Conservation (phyloP, 495 filamentous ascomycete species). For the Neurospora sp. region DNA sequence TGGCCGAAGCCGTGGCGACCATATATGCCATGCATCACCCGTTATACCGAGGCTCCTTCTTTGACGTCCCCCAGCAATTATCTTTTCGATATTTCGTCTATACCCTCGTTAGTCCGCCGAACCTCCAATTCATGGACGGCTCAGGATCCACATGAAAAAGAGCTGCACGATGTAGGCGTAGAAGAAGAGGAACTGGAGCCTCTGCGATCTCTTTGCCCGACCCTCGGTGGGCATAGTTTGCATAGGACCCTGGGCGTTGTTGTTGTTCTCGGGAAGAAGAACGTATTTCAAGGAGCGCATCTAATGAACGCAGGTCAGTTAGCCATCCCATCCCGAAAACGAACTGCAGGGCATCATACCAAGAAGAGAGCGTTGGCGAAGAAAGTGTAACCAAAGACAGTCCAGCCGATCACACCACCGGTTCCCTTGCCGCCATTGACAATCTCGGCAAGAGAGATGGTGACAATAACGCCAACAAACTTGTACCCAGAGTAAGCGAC, state of each 20-base stretch:
- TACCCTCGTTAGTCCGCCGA: background rate
- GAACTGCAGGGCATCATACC: conserved; percentile 41
- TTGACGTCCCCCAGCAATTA: background rate
- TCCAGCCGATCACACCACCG: conserved; percentile 80
- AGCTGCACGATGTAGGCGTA: conserved; percentile 93
- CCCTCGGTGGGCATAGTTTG: conserved; percentile 60
- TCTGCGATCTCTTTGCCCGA: conserved; percentile 73
- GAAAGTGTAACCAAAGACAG: conserved; percentile 82
- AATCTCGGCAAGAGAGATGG: conserved; percentile 65
- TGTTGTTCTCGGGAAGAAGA: conserved; percentile 73
- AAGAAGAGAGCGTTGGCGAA: conserved; percentile 91
- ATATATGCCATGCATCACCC: background rate
- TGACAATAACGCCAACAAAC: conserved; percentile 91
- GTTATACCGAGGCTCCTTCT: background rate
- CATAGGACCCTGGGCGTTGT: conserved; percentile 54
- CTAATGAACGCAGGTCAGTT: conserved; percentile 38
- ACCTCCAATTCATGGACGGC: conserved; percentile 18
- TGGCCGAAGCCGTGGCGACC: background rate
- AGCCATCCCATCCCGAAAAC: background rate
- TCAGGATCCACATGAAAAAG: conserved; percentile 90
- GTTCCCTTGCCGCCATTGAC: conserved; percentile 68
- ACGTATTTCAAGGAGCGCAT: conserved; percentile 94
- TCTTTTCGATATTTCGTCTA: background rate
- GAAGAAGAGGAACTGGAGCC: conserved; percentile 91
- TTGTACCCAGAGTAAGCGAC: conserved; percentile 98